phyloP scores from a whole-genome alignment of 257 asterid genomes.

The Solanum pimpinellifolium region DNA sequence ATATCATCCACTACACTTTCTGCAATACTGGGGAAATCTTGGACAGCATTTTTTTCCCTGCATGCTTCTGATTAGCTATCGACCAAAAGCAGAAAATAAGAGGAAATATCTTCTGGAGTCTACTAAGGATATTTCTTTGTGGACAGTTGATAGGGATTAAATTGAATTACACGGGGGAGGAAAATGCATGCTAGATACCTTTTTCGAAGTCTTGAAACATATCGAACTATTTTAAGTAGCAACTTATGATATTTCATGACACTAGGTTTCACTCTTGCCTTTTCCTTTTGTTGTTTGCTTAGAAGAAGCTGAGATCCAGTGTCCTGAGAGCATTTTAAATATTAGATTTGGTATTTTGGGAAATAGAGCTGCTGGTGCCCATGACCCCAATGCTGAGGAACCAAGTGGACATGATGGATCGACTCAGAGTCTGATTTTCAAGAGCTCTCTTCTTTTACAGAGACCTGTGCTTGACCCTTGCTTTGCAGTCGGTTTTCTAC shows the following conservation, averaged over 20 bases:
- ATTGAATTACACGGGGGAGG: background rate
- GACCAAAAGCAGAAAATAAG: background rate
- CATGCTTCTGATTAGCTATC: background rate
- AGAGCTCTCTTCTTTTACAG: constrained; percentile 66
- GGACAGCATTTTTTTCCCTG: background rate
- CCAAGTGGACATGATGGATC: constrained; percentile 24
- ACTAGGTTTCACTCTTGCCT: background rate
- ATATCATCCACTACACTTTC: background rate
- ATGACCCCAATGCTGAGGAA: constrained; percentile 53
- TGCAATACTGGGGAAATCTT: background rate
- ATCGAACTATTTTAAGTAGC: background rate
- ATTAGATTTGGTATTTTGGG: constrained; percentile 69
- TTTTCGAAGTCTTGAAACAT: background rate
- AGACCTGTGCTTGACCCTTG: constrained; percentile 92
- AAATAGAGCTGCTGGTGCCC: constrained; percentile 72
- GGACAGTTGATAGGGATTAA: background rate
- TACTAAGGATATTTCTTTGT: background rate
- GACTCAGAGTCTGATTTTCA: constrained; percentile 48
- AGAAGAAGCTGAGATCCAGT: constrained; percentile 42
- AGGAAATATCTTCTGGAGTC: background rate
- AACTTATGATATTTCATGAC: background rate
- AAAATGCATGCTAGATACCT: background rate
- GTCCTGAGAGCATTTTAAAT: constrained; percentile 55
- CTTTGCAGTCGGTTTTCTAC: constrained; percentile 93
- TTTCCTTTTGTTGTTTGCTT: constrained; percentile 7